Evolutionary conservation across 1,284 basidiomycete genomes (phyloP).

Genomic region (Mycosarcoma mackinlayi): DNA sequence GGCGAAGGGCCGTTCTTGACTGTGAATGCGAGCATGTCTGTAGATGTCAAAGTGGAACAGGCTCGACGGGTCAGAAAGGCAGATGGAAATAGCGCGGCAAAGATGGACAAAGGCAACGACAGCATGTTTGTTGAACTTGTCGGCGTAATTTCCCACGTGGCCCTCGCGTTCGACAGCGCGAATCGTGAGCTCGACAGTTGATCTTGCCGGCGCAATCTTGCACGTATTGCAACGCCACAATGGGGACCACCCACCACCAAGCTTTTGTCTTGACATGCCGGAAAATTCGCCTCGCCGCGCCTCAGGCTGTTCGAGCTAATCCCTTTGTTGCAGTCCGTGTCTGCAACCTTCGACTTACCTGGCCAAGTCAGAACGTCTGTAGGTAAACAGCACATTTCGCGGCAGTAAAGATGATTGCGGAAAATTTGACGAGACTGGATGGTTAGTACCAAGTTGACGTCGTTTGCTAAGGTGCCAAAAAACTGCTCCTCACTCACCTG

Average conservation of each 20-base stretch:
- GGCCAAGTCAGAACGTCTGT: slow-evolving; percentile 55
- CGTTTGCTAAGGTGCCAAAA: too few relatives aligned
- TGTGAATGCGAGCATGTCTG: slow-evolving; percentile 64
- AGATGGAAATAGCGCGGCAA: too few relatives aligned
- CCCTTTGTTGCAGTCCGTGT: slow-evolving; percentile 3
- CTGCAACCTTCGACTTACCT: slow-evolving; percentile 28
- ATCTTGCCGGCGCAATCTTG: slow-evolving; percentile 11
- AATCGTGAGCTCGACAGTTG: background rate
- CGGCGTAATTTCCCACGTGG: slow-evolving; percentile 31
- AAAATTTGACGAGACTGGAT: too few relatives aligned
- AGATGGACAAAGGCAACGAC: slow-evolving; percentile 9
- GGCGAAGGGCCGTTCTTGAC: slow-evolving; percentile 60
- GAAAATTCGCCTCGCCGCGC: too few relatives aligned
- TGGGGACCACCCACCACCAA: background rate
- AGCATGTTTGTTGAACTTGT: background rate
- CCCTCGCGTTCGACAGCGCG: slow-evolving; percentile 19
- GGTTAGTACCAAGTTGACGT: too few relatives aligned
- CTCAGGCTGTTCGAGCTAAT: background rate
- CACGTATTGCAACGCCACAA: background rate
- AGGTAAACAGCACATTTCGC: background rate
- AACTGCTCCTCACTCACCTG: slow-evolving; percentile 39
- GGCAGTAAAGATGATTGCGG: background rate
- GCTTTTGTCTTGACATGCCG: slow-evolving; percentile 6
- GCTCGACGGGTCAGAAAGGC: slow-evolving; percentile 2
- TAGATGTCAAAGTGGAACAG: slow-evolving; percentile 1